Evolutionary conservation across 23 red algal genomes (phyloP).

Genomic region (Pyropia haitanensis): DNA sequence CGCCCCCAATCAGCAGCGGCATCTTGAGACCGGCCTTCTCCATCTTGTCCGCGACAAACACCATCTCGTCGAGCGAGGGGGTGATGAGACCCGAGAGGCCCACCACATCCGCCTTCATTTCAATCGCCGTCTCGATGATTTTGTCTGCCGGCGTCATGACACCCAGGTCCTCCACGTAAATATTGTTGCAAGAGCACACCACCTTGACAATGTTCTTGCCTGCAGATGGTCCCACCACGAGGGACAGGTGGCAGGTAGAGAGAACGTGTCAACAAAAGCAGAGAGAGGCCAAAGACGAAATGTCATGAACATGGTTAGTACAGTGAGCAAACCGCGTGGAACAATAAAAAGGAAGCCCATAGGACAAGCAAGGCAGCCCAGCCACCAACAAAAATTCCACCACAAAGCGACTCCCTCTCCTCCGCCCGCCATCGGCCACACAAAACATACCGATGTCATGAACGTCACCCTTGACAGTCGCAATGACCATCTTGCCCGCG

Average conservation of each 20-base stretch:
- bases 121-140: constrained; percentile 54
- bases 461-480: constrained; percentile 76
- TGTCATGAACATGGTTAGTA: no score
- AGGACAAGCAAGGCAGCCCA: no score
- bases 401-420: no score
- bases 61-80: constrained; percentile 76
- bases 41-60: constrained; percentile 46
- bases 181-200: constrained; percentile 72
- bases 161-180: constrained; percentile 56
- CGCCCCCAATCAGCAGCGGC: constrained; percentile 60
- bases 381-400: no score
- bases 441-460: constrained; percentile 45
- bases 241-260: no score
- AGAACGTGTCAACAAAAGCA: no score
- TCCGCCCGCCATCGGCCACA: no score
- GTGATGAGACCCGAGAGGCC: constrained; percentile 74
- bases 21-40: constrained; percentile 55
- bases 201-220: constrained; percentile 80
- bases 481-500: constrained; percentile 73
- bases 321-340: no score
- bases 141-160: constrained; percentile 72
- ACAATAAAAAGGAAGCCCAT: no score
- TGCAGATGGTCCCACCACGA: no score
- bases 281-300: no score
- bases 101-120: constrained; percentile 56